These are phyloP conservation scores for Bathelium albidoporum DNA, from an alignment of 495 filamentous ascomycete genomes.

Conservation along the genomic window DNA sequence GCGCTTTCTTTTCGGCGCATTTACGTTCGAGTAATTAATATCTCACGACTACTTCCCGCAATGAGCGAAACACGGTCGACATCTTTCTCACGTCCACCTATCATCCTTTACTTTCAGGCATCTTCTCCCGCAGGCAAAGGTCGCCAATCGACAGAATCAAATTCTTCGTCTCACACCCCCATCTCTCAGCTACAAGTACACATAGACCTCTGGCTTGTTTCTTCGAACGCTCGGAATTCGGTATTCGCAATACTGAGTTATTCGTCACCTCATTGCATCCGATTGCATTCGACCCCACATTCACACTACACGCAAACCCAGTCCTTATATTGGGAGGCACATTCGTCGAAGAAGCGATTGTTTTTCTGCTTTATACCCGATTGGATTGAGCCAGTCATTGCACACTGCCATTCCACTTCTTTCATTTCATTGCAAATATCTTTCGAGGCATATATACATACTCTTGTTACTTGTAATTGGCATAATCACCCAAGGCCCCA, in stretches of 20 bases:
- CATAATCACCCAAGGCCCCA: neutral
- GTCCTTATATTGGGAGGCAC: neutral
- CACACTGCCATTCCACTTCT: neutral
- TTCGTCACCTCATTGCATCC: neutral
- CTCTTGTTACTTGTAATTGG: neutral
- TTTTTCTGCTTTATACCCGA: constrained; percentile 1
- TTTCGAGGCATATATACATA: neutral
- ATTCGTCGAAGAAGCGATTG: neutral
- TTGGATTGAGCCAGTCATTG: neutral
- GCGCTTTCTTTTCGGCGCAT: neutral
- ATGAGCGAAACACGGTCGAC: neutral
- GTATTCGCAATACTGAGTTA: neutral
- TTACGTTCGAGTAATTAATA: neutral
- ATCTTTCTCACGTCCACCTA: too few species aligned
- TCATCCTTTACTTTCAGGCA: too few species aligned
- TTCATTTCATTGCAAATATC: neutral
- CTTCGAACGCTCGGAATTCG: neutral
- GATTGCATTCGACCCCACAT: neutral
- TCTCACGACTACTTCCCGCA: neutral
- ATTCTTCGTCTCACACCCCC: neutral
- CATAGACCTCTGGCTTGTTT: too few species aligned
- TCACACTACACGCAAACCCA: neutral
- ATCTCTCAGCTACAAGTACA: too few species aligned
- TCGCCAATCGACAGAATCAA: neutral
- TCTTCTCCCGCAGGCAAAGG: neutral